Percentiles rank a stretch among this genome's conserved stretches.
Evolutionary conservation across 202 grass and related monocot species (phyloP).

Genomic region (Carex arenaria): DNA sequence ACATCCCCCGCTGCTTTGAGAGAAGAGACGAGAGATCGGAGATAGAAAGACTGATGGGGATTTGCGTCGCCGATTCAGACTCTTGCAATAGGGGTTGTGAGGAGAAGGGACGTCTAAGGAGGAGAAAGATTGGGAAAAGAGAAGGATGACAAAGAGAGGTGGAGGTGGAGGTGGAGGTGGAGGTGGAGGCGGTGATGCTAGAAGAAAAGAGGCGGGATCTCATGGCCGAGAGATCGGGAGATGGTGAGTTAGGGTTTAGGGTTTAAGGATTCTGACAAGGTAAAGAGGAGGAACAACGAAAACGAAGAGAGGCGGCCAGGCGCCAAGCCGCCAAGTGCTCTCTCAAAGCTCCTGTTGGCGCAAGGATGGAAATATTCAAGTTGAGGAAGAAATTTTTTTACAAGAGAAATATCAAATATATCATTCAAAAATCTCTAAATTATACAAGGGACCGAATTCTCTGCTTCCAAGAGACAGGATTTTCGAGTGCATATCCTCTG

Average conservation of each 20-base stretch:
- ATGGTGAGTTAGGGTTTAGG: slow-evolving; percentile 31
- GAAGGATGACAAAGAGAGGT: slow-evolving; percentile 11
- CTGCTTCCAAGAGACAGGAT: no score
- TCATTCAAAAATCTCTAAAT: no score
- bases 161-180: background rate
- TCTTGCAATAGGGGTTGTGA: background rate
- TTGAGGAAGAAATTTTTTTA: background rate
- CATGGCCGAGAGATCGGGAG: slow-evolving; percentile 16
- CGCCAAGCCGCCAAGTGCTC: background rate
- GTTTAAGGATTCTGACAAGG: background rate
- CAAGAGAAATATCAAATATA: background rate
- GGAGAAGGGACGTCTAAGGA: background rate
- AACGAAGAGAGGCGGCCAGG: background rate
- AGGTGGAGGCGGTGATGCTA: background rate
- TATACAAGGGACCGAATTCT: no score
- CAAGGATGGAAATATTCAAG: background rate
- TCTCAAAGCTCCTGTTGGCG: background rate
- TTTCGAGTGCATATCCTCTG: no score
- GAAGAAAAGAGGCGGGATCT: slow-evolving; percentile 28
- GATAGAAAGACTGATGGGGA: slow-evolving; percentile 21
- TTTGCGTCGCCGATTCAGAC: background rate
- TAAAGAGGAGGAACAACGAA: background rate
- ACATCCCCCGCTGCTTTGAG: slow-evolving; percentile 45
- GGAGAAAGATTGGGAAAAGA: background rate
- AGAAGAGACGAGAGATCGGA: slow-evolving; percentile 50